Base-by-base conservation (phyloP, 2,329 filamentous ascomycete species). In the Fusarium scirpi region DNA sequence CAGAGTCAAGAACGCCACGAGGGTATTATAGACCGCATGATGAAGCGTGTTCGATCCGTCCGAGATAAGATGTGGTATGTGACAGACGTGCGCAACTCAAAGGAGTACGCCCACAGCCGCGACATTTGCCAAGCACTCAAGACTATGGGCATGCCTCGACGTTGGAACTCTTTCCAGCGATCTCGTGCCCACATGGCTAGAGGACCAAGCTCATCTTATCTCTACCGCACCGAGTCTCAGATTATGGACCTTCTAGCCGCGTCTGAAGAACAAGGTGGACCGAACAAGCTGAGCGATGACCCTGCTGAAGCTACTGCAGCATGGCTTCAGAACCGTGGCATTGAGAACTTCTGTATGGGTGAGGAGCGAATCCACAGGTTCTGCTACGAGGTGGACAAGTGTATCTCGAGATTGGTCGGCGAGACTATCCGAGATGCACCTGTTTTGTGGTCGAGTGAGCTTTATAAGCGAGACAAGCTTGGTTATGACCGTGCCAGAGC, bases 31-130 rank as follows among this genome's bases (percentile, higher is more conserved):
- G 91, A 94, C 43, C 85, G 89, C 8, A 92, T 94, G 88, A 92
- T 93, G 85, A 85, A 86, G 62, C 89, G 89, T 8, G 85, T 96
- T 40, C 89, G 90, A 61, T 90, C 91, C 24, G 85, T 98, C 41
- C 89, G 96, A 44, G 93, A 97, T 78, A 98, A 98, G 84, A 97
- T 98, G 93, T 99, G 96, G 96, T 99, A 97, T 78, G 92, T 96
- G 65, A 95, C 93, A 2, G 94, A 98, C 78, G 94, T 98, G 29
- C 91, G 93, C 67, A 94, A 95, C 74, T 98, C 96, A 6, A 92
- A 90, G 51, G 89, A 90, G 12, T 98, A 98, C 75, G 93, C 96
- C 65, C 92, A 97, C 72, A 94, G 93, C 41, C 91, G 91, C 62
- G 93, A 95, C 70, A 91, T 98, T 48, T 93, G 94, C 8, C 87